These are phyloP conservation scores for Colletotrichum cuscutae DNA, from an alignment of 2,329 filamentous ascomycete species.

Conservation along the genomic window DNA sequence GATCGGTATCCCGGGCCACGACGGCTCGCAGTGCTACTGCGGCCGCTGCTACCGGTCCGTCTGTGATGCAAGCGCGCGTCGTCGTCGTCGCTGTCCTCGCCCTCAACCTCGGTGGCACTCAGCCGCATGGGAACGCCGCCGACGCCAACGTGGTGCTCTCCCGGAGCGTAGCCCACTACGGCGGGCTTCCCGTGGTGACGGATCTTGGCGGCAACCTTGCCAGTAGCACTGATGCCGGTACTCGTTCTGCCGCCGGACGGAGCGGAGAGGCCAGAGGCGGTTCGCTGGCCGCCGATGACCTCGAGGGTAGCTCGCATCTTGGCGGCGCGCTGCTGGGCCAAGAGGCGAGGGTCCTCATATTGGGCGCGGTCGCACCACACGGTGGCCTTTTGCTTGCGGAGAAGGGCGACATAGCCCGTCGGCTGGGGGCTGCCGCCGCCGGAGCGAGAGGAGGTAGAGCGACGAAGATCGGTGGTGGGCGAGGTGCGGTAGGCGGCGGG, in stretches of 20 bases:
- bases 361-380: conserved; percentile 98
- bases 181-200: conserved; percentile 86
- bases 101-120: conserved; percentile 95
- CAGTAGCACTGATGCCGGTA: conserved; percentile 69
- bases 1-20: conserved; percentile 61
- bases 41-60: conserved; percentile 79
- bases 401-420: conserved; percentile 91
- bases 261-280: conserved; percentile 56
- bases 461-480: conserved; percentile 69
- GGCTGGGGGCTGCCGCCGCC: conserved; percentile 64
- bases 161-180: conserved; percentile 81
- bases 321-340: conserved; percentile 85
- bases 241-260: conserved; percentile 62
- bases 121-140: conserved; percentile 89
- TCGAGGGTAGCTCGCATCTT: conserved; percentile 88
- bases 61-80: conserved; percentile 72
- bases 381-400: conserved; percentile 96
- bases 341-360: conserved; percentile 85
- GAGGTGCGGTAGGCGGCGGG: conserved; percentile 68
- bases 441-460: conserved; percentile 85
- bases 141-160: conserved; percentile 77
- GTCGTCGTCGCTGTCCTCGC: conserved; percentile 84
- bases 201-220: conserved; percentile 85
- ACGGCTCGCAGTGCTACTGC: conserved; percentile 69
- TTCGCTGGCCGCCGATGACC: conserved; percentile 72